Evolutionary conservation across 345 rosid genomes (phyloP).

Genomic region (Boechera divaricarpa): DNA sequence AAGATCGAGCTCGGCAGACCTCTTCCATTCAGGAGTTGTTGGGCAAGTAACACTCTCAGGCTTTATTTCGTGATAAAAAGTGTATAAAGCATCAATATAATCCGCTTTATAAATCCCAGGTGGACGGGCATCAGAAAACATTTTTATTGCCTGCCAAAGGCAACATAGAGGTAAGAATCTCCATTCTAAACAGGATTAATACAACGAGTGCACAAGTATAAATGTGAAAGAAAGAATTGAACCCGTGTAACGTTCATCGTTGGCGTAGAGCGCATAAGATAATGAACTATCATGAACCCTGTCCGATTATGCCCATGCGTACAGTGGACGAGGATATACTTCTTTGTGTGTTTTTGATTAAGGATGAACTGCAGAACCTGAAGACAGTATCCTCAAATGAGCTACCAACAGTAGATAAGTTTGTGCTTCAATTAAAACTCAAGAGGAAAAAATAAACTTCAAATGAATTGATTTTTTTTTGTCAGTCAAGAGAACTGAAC

Average conservation of each 20-base stretch:
- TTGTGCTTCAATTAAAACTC: background rate
- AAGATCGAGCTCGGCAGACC: constrained; percentile 84
- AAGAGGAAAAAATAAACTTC: background rate
- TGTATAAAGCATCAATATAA: constrained; percentile 77
- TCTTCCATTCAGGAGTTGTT: constrained; percentile 96
- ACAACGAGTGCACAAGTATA: background rate
- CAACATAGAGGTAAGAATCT: constrained; percentile 22
- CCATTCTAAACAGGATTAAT: background rate
- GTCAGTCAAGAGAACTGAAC: too few relatives aligned
- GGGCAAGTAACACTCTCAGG: constrained; percentile 73
- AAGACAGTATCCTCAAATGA: constrained; percentile 14
- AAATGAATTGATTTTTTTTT: too few relatives aligned
- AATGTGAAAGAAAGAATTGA: constrained; percentile 9
- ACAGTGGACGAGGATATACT: constrained; percentile 88
- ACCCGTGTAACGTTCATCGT: constrained; percentile 83
- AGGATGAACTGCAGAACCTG: constrained; percentile 72
- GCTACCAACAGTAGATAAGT: background rate
- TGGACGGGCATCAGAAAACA: constrained; percentile 82
- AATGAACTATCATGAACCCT: constrained; percentile 92
- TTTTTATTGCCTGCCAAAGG: constrained; percentile 69
- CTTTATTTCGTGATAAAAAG: constrained; percentile 85
- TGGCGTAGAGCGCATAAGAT: constrained; percentile 77
- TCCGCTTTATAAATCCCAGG: constrained; percentile 97
- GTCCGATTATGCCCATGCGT: constrained; percentile 99
- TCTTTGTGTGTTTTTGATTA: constrained; percentile 71